Base-by-base conservation (phyloP, 305 asterid genomes). In the Rubia peregrina region DNA sequence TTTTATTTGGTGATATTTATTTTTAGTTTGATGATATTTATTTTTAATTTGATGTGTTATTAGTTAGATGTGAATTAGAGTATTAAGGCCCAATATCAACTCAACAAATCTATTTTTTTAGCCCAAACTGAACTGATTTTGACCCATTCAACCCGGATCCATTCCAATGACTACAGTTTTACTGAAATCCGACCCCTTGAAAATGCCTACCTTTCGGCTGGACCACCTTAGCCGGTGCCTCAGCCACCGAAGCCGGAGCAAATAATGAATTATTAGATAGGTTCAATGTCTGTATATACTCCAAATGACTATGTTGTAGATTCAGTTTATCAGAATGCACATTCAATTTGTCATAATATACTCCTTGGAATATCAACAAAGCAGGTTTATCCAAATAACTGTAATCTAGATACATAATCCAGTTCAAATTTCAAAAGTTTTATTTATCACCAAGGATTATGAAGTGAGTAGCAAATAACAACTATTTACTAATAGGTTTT, bases 121-220 rank as follows among this genome's bases (percentile, higher is more conserved):
- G 2, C 30, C 30, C 30, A 26, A 26, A 26, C 30, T 26, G 30
- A 26, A 26, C 30, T 26, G 2, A 26, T 26, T 26, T 26, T 26
- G 30, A 26, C 30, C 30, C 30, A 2, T 26, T 26, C 30, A 26
- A 26, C 30, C 30, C 2, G 2, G 30, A 26, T 26, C 2, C 30
- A 26, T 26, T 26, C 30, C 30, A 26, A 26, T 26, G 30, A 26
- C 30, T 26, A 26, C 30, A 26, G 30, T 26, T 2, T 26, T 26
- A 26, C 30, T 2, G 2, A 26, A 26, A 26, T 26, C 30, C 2
- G 30, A 91, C 95, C 0, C 98, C 98, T 36, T 96, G 73, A 69
- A 86, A 88, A 74, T 85, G 98, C 82, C 85, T 76, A 21, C 86
- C 81, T 16, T 80, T 83, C 9, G 90, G 73, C 77, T 71, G 81